phyloP scores from a whole-genome alignment of 495 filamentous ascomycete genomes.

The Neurospora tetraspora region DNA sequence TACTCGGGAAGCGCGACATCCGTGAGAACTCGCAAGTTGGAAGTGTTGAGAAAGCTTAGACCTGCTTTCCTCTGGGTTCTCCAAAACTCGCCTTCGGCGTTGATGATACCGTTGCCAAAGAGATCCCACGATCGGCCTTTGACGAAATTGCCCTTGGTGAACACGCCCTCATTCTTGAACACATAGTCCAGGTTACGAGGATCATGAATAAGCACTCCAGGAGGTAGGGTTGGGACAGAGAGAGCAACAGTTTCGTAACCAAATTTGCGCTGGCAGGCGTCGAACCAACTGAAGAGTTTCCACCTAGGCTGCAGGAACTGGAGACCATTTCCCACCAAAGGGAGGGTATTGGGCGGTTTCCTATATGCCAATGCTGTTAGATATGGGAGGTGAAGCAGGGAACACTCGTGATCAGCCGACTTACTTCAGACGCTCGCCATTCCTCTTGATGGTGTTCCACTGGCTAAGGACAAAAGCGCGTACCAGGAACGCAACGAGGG shows the following conservation, averaged over 20 bases:
- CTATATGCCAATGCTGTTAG: conserved; percentile 7
- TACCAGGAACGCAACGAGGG: conserved; percentile 12
- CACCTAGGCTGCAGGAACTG: conserved; percentile 46
- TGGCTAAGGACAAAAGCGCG: conserved; percentile 2
- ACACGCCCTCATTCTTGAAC: conserved; percentile 47
- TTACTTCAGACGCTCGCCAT: conserved; percentile 20
- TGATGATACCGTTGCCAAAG: conserved; percentile 54
- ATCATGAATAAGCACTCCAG: conserved; percentile 49
- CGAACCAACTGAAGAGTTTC: conserved; percentile 50
- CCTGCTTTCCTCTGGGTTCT: conserved; percentile 51
- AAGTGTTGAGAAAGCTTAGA: conserved; percentile 43
- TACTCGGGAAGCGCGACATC: conserved; percentile 44
- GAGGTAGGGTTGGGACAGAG: conserved; percentile 45
- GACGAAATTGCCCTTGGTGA: conserved; percentile 49
- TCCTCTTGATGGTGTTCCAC: conserved; percentile 12
- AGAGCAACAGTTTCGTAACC: conserved; percentile 48
- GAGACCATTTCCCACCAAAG: conserved; percentile 48
- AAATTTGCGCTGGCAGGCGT: conserved; percentile 41
- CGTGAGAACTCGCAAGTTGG: conserved; percentile 46
- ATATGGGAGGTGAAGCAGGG: background rate
- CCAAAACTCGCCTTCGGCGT: conserved; percentile 52
- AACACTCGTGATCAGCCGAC: background rate
- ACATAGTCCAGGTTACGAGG: conserved; percentile 49
- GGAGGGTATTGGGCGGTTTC: conserved; percentile 45
- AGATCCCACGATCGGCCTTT: conserved; percentile 48